Base-by-base conservation (phyloP, 106 monocot genomes). In the Dendrobium catenatum region DNA sequence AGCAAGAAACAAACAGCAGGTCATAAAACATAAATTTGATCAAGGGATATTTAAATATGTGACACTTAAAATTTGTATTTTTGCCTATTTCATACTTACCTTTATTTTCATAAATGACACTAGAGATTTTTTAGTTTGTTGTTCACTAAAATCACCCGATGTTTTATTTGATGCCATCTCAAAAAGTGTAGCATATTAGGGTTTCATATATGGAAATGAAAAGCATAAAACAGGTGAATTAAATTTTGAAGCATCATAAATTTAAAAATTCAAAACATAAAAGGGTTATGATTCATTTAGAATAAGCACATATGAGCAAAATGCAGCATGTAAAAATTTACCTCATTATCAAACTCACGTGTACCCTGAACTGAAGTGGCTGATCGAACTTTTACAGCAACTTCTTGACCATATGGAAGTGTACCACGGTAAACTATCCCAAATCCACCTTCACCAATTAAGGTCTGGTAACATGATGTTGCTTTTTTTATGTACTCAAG, bases 341-440 rank as follows among this genome's bases (percentile, higher is more conserved):
- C 90, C 88, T 90, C 90, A 68, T 90, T 90, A 70, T 90, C 80
- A 82, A 90, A 90, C 75, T 90, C 90, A 75, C 90, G 90, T 72
- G 84, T 90, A 44, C 90, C 90, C 44, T 90, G 90, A 67, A 88
- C 82, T 58, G 90, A 90, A 56, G 90, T 86, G 73, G 85, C 68
- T 67, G 90, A 90, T 17, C 90, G 73, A 33, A 90, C 90, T 58
- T 90, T 90, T 79, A 90, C 90, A 75, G 90, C 90, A 7, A 90
- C 88, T 56, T 88, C 90, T 86, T 90, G 77, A 49, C 88, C 90
- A 76, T 86, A 55, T 27, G 84, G 88, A 13, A 86, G 78, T 68
- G 55, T 86, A 40, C 90, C 90, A 33, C 86, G 86, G 40, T 86
- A 90, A 82, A 90, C 90, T 75, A 81, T 76, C 86, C 90, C 90